phyloP scores from a whole-genome alignment of 306 rosid genomes.

The Casuarina cunninghamiana region DNA sequence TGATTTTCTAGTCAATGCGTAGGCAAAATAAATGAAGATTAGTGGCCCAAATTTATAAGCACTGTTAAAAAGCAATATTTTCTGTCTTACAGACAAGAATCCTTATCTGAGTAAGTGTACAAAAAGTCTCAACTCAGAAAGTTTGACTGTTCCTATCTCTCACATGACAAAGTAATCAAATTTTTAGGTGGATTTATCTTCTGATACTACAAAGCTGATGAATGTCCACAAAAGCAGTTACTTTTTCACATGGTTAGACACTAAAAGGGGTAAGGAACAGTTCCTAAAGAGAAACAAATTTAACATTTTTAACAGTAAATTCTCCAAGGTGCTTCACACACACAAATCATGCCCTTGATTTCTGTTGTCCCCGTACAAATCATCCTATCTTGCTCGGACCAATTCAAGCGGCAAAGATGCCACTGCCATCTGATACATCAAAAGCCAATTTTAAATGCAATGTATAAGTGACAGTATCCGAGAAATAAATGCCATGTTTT shows the following conservation, averaged over 20 bases:
- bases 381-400: conserved; percentile 52
- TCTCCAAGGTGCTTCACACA: conserved; percentile 12
- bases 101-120: too few species aligned
- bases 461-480: conserved; percentile 12
- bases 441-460: conserved; percentile 8
- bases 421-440: conserved; percentile 65
- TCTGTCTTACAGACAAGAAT: too few species aligned
- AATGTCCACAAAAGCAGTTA: background rate
- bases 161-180: too few species aligned
- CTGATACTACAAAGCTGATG: background rate
- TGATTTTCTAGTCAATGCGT: background rate
- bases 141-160: too few species aligned
- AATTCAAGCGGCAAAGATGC: conserved; percentile 88
- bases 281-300: background rate
- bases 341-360: conserved; percentile 1
- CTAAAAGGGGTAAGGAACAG: background rate
- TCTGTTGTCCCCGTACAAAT: conserved; percentile 12
- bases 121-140: too few species aligned
- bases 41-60: too few species aligned
- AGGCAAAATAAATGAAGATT: too few species aligned
- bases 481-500: background rate
- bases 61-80: too few species aligned
- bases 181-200: background rate
- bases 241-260: background rate
- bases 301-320: background rate